These are phyloP conservation scores for Candida coquimbonensis DNA, from an alignment of 805 yeast species.

Conservation along the genomic window DNA sequence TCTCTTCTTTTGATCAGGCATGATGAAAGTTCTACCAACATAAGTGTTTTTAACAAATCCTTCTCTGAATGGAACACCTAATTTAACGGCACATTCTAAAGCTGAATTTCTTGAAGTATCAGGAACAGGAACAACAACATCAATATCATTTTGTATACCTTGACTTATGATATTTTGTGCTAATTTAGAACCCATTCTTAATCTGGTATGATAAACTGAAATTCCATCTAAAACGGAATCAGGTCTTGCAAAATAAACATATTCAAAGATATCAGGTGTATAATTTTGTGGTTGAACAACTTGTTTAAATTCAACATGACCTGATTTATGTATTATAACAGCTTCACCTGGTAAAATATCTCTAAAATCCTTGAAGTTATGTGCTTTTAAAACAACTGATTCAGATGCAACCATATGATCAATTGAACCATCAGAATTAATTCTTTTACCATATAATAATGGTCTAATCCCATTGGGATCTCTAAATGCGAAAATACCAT, in stretches of 20 bases:
- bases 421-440: slow-evolving; percentile 54
- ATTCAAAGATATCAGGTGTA: slow-evolving; percentile 95
- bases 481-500: slow-evolving; percentile 90
- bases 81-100: slow-evolving; percentile 76
- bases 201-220: slow-evolving; percentile 85
- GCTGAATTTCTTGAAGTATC: slow-evolving; percentile 98
- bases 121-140: slow-evolving; percentile 96
- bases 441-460: slow-evolving; percentile 76
- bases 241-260: slow-evolving; percentile 96
- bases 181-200: slow-evolving; percentile 88
- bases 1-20: slow-evolving; percentile 96
- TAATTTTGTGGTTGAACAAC: slow-evolving; percentile 71
- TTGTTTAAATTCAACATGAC: slow-evolving; percentile 76
- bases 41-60: slow-evolving; percentile 96
- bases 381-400: slow-evolving; percentile 90
- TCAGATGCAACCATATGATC: slow-evolving; percentile 97
- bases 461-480: slow-evolving; percentile 98
- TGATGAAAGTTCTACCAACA: slow-evolving; percentile 95
- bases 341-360: slow-evolving; percentile 96
- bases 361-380: slow-evolving; percentile 70
- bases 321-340: slow-evolving; percentile 79
- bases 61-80: slow-evolving; percentile 84
- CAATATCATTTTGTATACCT: slow-evolving; percentile 54
- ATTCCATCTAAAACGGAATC: slow-evolving; percentile 96
- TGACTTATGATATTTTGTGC: slow-evolving; percentile 62